These are phyloP conservation scores for Zoysia japonica DNA, from an alignment of 176 grass and related monocot genomes.

Conservation along the genomic window DNA sequence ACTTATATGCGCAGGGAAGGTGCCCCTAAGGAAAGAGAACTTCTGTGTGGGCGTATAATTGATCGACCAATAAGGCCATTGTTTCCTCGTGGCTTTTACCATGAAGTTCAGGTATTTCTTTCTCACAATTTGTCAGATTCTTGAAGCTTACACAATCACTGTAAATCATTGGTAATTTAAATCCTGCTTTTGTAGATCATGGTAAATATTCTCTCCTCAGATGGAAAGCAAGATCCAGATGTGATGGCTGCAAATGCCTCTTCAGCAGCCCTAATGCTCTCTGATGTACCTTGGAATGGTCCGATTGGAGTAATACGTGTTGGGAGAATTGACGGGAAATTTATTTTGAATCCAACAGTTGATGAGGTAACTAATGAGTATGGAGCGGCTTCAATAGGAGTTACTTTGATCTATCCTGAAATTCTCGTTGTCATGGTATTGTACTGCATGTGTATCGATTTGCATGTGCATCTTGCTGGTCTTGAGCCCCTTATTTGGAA, in stretches of 20 bases:
- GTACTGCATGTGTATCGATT: conserved; percentile 12
- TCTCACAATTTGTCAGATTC: conserved; percentile 18
- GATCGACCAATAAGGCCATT: conserved; percentile 91
- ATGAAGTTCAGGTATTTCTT: conserved; percentile 79
- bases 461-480: conserved; percentile 10
- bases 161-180: conserved; percentile 14
- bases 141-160: conserved; percentile 22
- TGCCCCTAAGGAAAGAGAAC: conserved; percentile 94
- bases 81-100: conserved; percentile 94
- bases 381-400: not conserved
- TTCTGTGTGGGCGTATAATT: conserved; percentile 91
- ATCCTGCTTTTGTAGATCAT: conserved; percentile 55
- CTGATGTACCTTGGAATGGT: conserved; percentile 96
- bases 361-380: conserved; percentile 66
- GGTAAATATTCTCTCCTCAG: conserved; percentile 82
- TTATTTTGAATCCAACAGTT: conserved; percentile 88
- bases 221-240: conserved; percentile 96
- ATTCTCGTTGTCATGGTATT: conserved; percentile 4
- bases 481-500: not conserved
- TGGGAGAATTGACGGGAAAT: conserved; percentile 86
- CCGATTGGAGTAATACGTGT: conserved; percentile 90
- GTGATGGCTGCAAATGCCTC: conserved; percentile 98
- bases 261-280: conserved; percentile 95
- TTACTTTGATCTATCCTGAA: conserved; percentile 12
- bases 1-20: conserved; percentile 99